phyloP scores from a whole-genome alignment of 768 basidiomycete species.

The Daedaleopsis sinensis region DNA sequence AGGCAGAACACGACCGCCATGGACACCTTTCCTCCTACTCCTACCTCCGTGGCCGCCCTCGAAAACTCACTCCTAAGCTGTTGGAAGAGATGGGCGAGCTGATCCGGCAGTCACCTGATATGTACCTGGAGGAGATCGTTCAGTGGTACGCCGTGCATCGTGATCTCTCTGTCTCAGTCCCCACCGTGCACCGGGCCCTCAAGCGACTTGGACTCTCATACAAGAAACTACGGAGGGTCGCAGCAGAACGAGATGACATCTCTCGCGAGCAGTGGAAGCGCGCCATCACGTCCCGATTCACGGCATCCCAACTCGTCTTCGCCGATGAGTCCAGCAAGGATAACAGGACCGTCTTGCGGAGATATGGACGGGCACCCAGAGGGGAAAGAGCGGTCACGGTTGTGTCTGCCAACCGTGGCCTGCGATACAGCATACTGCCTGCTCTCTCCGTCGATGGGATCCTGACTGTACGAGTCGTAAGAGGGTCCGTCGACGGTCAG shows the following conservation, averaged over 20 bases:
- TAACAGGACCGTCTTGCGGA: constrained; percentile 29
- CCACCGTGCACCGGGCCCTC: constrained; percentile 3
- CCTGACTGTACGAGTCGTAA: constrained; percentile 27
- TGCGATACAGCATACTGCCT: constrained; percentile 30
- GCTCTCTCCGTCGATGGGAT: constrained; percentile 33
- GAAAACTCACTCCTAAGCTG: too few relatives aligned
- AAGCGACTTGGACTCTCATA: constrained; percentile 19
- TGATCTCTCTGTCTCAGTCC: background rate
- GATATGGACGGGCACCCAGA: constrained; percentile 28
- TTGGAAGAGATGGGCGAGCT: too few relatives aligned
- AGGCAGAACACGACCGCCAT: too few relatives aligned
- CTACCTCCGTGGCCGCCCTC: too few relatives aligned
- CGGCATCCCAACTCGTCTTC: constrained; percentile 25
- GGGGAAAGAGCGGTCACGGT: constrained; percentile 19
- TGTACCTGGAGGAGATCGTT: constrained; percentile 6
- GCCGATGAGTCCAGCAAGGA: constrained; percentile 37
- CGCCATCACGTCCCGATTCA: constrained; percentile 13
- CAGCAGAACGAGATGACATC: constrained; percentile 20
- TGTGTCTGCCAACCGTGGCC: constrained; percentile 14
- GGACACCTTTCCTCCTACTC: too few relatives aligned
- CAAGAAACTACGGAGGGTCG: constrained; percentile 24
- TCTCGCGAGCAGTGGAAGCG: constrained; percentile 5
- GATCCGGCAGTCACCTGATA: too few relatives aligned
- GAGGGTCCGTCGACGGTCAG: constrained; percentile 31
- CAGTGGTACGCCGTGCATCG: constrained; percentile 1